Evolutionary conservation across 345 rosid genomes (phyloP).

Genomic region (Stellera chamaejasme): DNA sequence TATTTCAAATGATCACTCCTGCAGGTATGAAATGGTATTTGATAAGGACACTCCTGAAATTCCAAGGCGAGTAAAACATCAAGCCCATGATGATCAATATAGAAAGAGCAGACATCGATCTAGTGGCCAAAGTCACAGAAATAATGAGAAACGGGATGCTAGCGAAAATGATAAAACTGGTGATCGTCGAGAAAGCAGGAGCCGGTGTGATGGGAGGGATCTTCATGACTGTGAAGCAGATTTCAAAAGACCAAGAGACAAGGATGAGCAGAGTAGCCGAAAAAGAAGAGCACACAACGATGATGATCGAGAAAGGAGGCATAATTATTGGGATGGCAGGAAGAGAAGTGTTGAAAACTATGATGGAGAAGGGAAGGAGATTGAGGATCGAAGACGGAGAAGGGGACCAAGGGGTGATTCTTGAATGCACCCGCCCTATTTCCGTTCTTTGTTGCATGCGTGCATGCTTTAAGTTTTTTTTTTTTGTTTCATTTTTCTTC

Average conservation of each 20-base stretch:
- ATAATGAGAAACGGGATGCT: slow-evolving; percentile 24
- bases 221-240: slow-evolving; percentile 16
- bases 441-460: no score
- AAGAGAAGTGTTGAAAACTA: slow-evolving; percentile 19
- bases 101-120: slow-evolving; percentile 26
- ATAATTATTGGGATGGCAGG: slow-evolving; percentile 11
- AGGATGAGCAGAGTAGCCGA: slow-evolving; percentile 27
- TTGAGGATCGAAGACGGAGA: slow-evolving; percentile 23
- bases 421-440: no score
- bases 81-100: slow-evolving; percentile 6
- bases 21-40: slow-evolving; percentile 84
- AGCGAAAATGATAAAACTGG: slow-evolving; percentile 29
- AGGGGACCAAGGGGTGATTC: slow-evolving; percentile 8
- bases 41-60: slow-evolving; percentile 49
- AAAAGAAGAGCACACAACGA: slow-evolving; percentile 18
- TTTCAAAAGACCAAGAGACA: slow-evolving; percentile 24
- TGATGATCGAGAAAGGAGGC: slow-evolving; percentile 17
- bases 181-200: slow-evolving; percentile 20
- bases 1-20: neutral
- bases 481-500: no score
- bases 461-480: no score
- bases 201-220: slow-evolving; percentile 21
- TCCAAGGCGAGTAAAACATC: slow-evolving; percentile 33
- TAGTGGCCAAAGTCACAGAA: slow-evolving; percentile 21
- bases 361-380: slow-evolving; percentile 11